Evolutionary conservation across 345 rosid species (phyloP), one percentile per base, ranked within the genome.

Genomic region (Pugionium dolabratum): DNA sequence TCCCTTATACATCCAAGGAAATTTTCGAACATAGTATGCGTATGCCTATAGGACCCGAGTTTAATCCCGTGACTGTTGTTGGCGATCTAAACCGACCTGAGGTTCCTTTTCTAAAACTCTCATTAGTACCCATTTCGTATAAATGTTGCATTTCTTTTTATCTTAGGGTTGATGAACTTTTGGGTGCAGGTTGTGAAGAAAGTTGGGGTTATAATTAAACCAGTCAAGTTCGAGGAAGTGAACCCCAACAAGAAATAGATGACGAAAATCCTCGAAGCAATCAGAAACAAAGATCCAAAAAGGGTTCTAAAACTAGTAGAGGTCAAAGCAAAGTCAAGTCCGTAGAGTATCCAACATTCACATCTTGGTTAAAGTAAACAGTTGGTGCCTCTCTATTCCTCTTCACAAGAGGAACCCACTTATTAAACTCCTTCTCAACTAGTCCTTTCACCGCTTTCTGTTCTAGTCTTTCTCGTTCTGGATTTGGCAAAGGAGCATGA

Each of bases 41-140:
- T 10, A 80, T 86, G 83, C 98, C 97, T 8, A 67, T 90, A 32
- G 98, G 98, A 32, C 95, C 97, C 1, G 97, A 93, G 64, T 90
- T 75, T 66, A 86, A 93, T 72, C 98, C 97, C 5, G 85, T 84
- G 5, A 85, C 89, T 18, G 64, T 82, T 47, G 43, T 84, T 43
- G 84, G 83, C 78, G 88, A 84, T 54, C 85, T 90, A 54, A 88
- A 67, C 74, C 86, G 87, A 2, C 97, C 98, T 1, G 91, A 88
- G 59, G 96, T 93, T 9, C 39, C 25, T 52, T 67, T 67, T 30
- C 18, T 43, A 1, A 42, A 36, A 42, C 59, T 59, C 54, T 56
- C 32, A 47, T 28, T 35, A 4, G 29, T 4, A 30, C 65, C 27
- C 37, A 34, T 61, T 26, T 34, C 27, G 0, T 7, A 52, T 41